Evolutionary conservation across 2,329 filamentous ascomycete genomes (phyloP).

Genomic region (Fusarium tanahbumbuense): DNA sequence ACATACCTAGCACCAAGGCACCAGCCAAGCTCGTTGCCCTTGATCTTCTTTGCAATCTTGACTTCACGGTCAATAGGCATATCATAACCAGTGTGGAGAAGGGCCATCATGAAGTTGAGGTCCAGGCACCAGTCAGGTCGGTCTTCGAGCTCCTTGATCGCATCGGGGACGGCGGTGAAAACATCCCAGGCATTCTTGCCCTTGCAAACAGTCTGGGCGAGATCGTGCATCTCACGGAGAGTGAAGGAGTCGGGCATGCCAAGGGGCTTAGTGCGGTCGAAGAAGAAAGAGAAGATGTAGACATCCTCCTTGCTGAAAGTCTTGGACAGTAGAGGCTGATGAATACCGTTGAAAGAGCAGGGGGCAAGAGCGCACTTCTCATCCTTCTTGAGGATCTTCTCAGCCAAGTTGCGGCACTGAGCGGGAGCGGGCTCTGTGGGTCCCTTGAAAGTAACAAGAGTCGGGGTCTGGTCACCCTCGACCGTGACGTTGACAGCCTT

Average conservation of each 20-base stretch:
- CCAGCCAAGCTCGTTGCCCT: constrained; percentile 96
- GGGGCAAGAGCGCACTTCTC: constrained; percentile 82
- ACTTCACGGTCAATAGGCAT: constrained; percentile 98
- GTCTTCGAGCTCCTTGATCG: constrained; percentile 81
- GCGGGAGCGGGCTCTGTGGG: constrained; percentile 79
- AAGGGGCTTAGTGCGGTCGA: constrained; percentile 90
- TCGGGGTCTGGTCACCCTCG: constrained; percentile 68
- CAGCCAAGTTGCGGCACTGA: constrained; percentile 89
- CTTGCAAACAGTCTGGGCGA: constrained; percentile 85
- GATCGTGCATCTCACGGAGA: constrained; percentile 86
- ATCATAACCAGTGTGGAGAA: constrained; percentile 95
- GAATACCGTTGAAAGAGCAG: constrained; percentile 98
- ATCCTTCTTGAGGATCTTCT: constrained; percentile 92
- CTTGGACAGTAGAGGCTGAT: constrained; percentile 91
- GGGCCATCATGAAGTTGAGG: constrained; percentile 93
- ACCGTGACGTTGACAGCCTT: constrained; percentile 80
- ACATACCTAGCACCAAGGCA: constrained; percentile 93
- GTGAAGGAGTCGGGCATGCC: constrained; percentile 99
- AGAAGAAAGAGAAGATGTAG: constrained; percentile 98
- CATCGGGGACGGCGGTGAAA: constrained; percentile 80
- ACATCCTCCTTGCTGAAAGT: constrained; percentile 93
- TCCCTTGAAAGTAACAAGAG: constrained; percentile 84
- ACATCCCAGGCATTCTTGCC: constrained; percentile 82
- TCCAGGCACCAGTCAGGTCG: constrained; percentile 94
- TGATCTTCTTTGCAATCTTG: constrained; percentile 98